Base-by-base conservation (phyloP, 345 rosid genomes). In the Raphanus raphanistrum region DNA sequence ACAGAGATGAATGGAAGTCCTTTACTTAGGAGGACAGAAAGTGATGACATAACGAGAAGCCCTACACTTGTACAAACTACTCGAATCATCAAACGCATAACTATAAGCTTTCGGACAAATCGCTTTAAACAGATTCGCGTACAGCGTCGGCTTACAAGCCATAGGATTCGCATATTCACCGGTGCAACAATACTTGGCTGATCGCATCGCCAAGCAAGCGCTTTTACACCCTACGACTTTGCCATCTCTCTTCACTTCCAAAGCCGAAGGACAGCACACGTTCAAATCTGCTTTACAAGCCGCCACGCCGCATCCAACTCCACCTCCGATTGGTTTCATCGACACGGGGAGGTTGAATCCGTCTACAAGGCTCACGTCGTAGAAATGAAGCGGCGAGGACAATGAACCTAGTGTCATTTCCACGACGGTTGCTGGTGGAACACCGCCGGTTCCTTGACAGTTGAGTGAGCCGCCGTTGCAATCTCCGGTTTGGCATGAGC, bases 61-160 rank as follows among this genome's bases (percentile, higher is more conserved):
- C 60, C 97, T 86, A 84, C 99, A 95, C 72, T 76, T 90, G 72
- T 92, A 87, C 66, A 95, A 90, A 79, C 99, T 92, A 54, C 88
- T 82, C 4, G 94, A 83, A 77, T 95, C 99, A 80, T 92, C 99
- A 72, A 90, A 95, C 3, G 99, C 98, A 81, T 90, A 95, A 78
- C 98, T 92, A 55, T 92, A 92, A n/a, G 98, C 97, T 75, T 84
- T 95, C 0, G 97, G 99, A 79, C 98, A 92, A 4, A 90, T 86
- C 4, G 98, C 99, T 86, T 92, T 94, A 76, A 94, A 94, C 9
- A 92, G 85, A 75, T 89, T 75, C 0, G 97, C 90, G 65, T 89
- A 92, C 2, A 92, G 78, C 0, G 99, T 89, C 1, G 99, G 98
- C 77, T 90, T 92, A 84, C 98, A 92, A 8, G 87, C 88, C 5